phyloP scores from a whole-genome alignment of 2,329 filamentous ascomycete genomes.

The Clarireedia hainanense region DNA sequence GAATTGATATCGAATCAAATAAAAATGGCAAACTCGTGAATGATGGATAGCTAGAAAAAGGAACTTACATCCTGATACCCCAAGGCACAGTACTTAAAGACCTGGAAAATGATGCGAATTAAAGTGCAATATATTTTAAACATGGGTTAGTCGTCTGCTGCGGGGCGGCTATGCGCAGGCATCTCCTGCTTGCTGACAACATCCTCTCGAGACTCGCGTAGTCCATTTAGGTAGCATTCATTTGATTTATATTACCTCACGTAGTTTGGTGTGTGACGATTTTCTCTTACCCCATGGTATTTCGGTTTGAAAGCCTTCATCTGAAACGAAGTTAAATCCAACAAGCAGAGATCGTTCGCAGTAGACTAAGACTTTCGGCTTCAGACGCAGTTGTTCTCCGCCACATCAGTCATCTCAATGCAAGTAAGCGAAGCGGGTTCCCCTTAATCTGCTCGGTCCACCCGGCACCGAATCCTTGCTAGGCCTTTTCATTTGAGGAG shows the following conservation, averaged over 20 bases:
- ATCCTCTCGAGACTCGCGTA: not conserved
- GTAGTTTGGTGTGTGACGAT: not conserved
- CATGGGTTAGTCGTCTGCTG: not conserved
- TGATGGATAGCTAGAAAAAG: not conserved
- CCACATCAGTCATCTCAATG: not conserved
- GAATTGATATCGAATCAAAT: not conserved
- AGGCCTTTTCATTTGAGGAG: no score
- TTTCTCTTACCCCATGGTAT: not conserved
- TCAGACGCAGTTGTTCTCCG: not conserved
- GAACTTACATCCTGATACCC: no score
- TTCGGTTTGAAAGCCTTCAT: no score
- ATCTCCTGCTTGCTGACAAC: not conserved
- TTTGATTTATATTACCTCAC: not conserved
- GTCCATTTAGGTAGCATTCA: not conserved
- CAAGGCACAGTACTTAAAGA: not conserved
- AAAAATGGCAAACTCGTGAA: not conserved
- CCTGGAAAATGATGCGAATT: not conserved
- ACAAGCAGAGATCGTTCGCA: not conserved
- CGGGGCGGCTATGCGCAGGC: not conserved
- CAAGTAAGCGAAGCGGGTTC: no score
- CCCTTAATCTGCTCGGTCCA: no score
- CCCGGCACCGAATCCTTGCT: no score
- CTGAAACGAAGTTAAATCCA: not conserved
- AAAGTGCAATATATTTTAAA: not conserved
- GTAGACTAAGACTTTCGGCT: not conserved